Evolutionary conservation across 139 green algal genomes (phyloP).

Genomic region (Yamagishiella unicocca): DNA sequence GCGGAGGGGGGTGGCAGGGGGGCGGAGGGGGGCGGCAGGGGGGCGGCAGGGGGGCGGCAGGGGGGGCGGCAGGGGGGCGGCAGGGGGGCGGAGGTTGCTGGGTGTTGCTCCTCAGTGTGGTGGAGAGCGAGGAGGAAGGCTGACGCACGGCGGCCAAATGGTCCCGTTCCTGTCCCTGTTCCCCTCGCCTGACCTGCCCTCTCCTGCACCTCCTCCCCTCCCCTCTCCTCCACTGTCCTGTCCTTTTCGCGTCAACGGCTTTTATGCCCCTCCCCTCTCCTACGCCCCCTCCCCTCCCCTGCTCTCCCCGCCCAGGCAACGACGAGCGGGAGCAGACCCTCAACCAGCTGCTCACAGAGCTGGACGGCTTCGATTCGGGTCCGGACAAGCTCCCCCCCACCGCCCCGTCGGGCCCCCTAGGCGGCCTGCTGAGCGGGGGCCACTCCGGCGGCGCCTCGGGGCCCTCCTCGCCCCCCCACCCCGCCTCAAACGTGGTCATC

Average conservation of each 20-base stretch:
- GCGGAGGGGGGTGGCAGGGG: too few species aligned
- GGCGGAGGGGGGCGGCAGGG: too few species aligned
- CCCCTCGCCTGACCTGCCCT: background rate
- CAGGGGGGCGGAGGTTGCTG: too few species aligned
- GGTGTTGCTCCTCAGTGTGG: too few species aligned
- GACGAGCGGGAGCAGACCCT: conserved; percentile 95
- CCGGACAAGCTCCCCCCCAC: background rate
- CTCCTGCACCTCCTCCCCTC: too few species aligned
- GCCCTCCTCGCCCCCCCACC: conserved; percentile 4
- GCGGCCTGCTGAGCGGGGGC: conserved; percentile 84
- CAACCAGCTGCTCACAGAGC: conserved; percentile 92
- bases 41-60: too few species aligned
- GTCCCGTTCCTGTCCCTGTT: background rate
- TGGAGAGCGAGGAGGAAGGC: too few species aligned
- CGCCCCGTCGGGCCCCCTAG: background rate
- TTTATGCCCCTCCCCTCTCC: background rate
- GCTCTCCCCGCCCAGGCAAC: conserved; percentile 75
- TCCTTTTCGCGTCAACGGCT: background rate
- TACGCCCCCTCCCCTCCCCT: background rate
- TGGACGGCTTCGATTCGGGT: conserved; percentile 89
- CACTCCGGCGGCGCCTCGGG: conserved; percentile 21
- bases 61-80: too few species aligned
- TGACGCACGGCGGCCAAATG: background rate
- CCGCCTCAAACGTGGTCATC: conserved; percentile 73
- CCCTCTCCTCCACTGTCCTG: too few species aligned